Evolutionary conservation across 2,329 filamentous ascomycete genomes (phyloP), one percentile per base, ranked within the genome.

Genomic region (Xylaria multiplex): DNA sequence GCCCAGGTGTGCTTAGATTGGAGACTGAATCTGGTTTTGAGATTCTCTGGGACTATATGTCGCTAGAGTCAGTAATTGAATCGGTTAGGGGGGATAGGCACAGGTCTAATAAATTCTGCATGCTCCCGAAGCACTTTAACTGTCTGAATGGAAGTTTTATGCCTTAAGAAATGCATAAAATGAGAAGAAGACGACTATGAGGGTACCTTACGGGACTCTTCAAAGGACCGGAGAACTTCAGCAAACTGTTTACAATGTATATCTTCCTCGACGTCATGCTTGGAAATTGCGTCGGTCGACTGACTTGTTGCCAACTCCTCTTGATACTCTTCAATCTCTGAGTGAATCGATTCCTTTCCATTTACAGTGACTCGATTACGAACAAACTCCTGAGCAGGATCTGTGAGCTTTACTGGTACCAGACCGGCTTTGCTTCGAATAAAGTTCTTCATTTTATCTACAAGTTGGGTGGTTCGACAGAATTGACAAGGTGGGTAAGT

Each of bases 11-110:
- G 60, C 42, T 58, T 60, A 16, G 22, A 45, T 24, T 59, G 52
- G 6, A 67, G 60, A 37, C 64, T 58, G 56, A 67, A 67, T n/a
- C 56, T 32, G 2, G 65, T 67, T 37, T 64, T 67, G 35, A 64
- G 46, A 24, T 67, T 64, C 11, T 48, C 54, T 19, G 65, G 61
- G 32, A 67, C 27, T 27, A 27, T 27, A 27, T 1, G 0, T 5
- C 27, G 27, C 27, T 27, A 1, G 27, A 5, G 5, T 27, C 27
- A 27, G 27, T 27, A 27, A 2, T 27, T 5, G 27, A 27, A 27
- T 27, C 27, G 5, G 2, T 27, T 27, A 27, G 27, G 27, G 27
- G 27, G 1, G 27, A 27, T 27, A 27, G 2, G 27, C 0, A 27
- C 5, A 27, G 27, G 27, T 5, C 5, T 27, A 27, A 27, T 27